Base-by-base conservation (phyloP, 768 basidiomycete species). In the Tulasnella sp. region DNA sequence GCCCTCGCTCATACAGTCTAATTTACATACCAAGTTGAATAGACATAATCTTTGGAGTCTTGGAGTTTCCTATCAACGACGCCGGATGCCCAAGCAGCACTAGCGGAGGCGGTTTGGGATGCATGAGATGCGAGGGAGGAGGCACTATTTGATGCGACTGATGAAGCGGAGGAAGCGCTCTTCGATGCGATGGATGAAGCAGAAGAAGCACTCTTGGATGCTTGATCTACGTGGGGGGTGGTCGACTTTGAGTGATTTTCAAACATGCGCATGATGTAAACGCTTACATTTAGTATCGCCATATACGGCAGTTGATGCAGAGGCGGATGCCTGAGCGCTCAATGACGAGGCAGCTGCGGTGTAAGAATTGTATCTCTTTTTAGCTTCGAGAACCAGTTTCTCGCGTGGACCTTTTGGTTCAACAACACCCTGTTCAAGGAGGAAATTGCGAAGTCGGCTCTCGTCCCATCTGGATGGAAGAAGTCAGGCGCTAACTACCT, bases 401-500 rank as follows among this genome's bases (percentile, higher is more conserved):
- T 95, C 92, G 49, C 74, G 72, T 2, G 79, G 79, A 2, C 83
- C 82, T 25, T 75, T 73, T 12, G 92, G 91, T 5, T 81, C 75
- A 44, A 98, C 77, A 54, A 93, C 71, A 35, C 91, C 91, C 58
- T 93, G 83, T 60, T 85, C 76, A 48, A 95, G 75, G 9, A 98
- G 71, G 66, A 83, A 93, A 56, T 83, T 70, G 60, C 91, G 77
- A 19, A 95, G 70, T 25, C 72, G 73, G 10, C 77, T 79, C 60
- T 96, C 91, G 62, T 85, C 78, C 90, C 90, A 98, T 1, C 66
- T 61, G 53, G n/a, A n/a, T n/a, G n/a, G n/a, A n/a, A n/a, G n/a
- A n/a, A n/a, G n/a, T n/a, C n/a, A n/a, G n/a, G n/a, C n/a, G n/a
- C n/a, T n/a, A n/a, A n/a, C n/a, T n/a, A n/a, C n/a, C n/a, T n/a